Evolutionary conservation across 139 green algal genomes (phyloP), one percentile per base, ranked within the genome.

Genomic region (Chlorella sp.): DNA sequence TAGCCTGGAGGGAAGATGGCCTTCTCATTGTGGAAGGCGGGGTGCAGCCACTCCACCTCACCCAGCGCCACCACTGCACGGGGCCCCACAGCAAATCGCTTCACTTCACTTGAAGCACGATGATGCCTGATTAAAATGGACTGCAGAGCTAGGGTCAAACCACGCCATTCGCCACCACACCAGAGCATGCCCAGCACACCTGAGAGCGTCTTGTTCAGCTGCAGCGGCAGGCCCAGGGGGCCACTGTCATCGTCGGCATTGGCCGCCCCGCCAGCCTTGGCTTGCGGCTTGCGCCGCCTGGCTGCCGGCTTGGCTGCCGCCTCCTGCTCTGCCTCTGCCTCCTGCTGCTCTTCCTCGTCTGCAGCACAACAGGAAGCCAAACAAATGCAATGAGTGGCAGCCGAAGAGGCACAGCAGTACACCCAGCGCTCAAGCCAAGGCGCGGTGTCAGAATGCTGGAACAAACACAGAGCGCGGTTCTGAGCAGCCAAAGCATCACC

Each of bases 1-100:
- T 91, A 97, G n/a, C 94, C 94, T 30, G 93, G 64, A 5, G 94
- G 94, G 67, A 85, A 97, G 67, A 97, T 93, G 85, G 88, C 81
- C 85, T 91, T 90, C 64, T 93, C 91, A 25, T 75, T 85, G 81
- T 97, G 94, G 86, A 95, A 97, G 13, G 21, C 68, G 26, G 92
- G 92, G 84, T 94, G 88, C 34, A 95, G 56, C 80, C 81, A 95
- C 70, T 95, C 90, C 60, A 97, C 88, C 36, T 84, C 47, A 0
- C 94, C 94, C 55, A 97, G 89, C 3, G 34, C 65, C 78, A 91
- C 32, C 74, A 97, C 78, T 91, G 88, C 88, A 71, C n/a, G n/a
- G n/a, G n/a, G n/a, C n/a, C n/a, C n/a, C n/a, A n/a, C n/a, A n/a
- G n/a, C n/a, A n/a, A n/a, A n/a, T n/a, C n/a, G n/a, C n/a, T n/a